A percentile compares a stretch with the other conserved stretches of the same genome.
These are phyloP conservation scores for Botrytis deweyae DNA, from an alignment of 2,329 filamentous ascomycete species.

Conservation along the genomic window DNA sequence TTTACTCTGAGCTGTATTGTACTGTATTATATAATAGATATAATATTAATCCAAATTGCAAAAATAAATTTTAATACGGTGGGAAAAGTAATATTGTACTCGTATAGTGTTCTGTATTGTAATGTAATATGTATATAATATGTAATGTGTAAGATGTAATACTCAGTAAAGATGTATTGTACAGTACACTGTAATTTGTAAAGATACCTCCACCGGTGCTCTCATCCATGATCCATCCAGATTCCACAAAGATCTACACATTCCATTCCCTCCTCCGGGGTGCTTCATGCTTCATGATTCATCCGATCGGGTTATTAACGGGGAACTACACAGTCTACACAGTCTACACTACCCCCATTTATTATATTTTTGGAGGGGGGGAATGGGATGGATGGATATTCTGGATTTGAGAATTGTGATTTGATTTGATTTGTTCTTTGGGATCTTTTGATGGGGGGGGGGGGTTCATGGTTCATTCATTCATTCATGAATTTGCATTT, in stretches of 20 bases:
- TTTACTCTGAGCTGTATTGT: neutral
- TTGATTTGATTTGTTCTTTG: neutral
- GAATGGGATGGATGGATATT: too few species aligned
- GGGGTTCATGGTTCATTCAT: neutral
- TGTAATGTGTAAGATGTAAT: neutral
- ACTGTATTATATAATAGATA: too few species aligned
- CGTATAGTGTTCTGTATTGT: too few species aligned
- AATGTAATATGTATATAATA: too few species aligned
- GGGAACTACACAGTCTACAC: neutral
- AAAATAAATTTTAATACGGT: neutral
- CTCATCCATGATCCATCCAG: too few species aligned
- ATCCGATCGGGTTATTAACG: neutral
- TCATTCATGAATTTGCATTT: too few species aligned
- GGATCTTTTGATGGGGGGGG: neutral
- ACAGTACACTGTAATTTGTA: too few species aligned
- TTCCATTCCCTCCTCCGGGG: neutral
- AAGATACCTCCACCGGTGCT: too few species aligned
- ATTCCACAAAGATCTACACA: neutral
- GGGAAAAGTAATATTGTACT: neutral
- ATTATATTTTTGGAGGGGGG: neutral
- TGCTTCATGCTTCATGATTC: neutral
- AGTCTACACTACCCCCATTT: neutral
- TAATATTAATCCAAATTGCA: neutral
- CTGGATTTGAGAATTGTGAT: neutral
- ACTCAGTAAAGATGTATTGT: neutral